These are phyloP conservation scores for Monosporascus ibericus DNA, from an alignment of 2,329 filamentous ascomycete species.

Conservation along the genomic window DNA sequence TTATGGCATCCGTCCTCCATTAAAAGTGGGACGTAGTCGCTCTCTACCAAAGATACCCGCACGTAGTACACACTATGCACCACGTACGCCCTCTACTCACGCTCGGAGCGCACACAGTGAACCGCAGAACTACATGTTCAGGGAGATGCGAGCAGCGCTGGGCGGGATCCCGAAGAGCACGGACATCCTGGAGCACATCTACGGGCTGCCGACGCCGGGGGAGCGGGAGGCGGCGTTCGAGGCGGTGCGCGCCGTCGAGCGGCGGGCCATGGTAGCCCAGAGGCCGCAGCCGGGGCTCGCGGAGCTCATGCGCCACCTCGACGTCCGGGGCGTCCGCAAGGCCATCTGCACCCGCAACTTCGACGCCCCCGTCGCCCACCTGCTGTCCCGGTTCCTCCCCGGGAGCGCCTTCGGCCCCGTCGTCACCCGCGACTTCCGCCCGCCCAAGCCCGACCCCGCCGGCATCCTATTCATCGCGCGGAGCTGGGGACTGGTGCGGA, in stretches of 20 bases:
- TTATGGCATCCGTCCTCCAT: too few relatives aligned
- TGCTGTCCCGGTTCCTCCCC: slow-evolving; percentile 69
- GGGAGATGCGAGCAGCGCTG: slow-evolving; percentile 72
- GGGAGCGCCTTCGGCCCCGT: slow-evolving; percentile 67
- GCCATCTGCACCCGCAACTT: slow-evolving; percentile 95
- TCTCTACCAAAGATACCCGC: too few relatives aligned
- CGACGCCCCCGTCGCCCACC: slow-evolving; percentile 67
- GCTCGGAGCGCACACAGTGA: slow-evolving; percentile 44
- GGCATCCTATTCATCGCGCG: slow-evolving; percentile 82
- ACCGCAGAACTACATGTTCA: slow-evolving; percentile 95
- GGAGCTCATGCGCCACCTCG: slow-evolving; percentile 76
- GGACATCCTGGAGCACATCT: slow-evolving; percentile 89
- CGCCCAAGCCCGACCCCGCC: slow-evolving; percentile 81
- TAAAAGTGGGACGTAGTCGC: too few relatives aligned
- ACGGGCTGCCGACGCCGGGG: slow-evolving; percentile 57
- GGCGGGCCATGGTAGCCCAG: slow-evolving; percentile 72
- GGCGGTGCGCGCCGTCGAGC: slow-evolving; percentile 74
- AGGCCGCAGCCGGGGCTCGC: slow-evolving; percentile 74
- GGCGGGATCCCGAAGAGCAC: slow-evolving; percentile 57
- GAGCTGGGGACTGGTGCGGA: slow-evolving; percentile 58
- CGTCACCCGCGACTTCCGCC: slow-evolving; percentile 75
- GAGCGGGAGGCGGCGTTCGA: slow-evolving; percentile 60
- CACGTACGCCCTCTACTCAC: too few relatives aligned
- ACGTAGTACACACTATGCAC: too few relatives aligned
- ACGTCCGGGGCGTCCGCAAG: slow-evolving; percentile 60